Conservation (phyloP, 441 rosid species). For the Pelargonium cotyledonis region DNA sequence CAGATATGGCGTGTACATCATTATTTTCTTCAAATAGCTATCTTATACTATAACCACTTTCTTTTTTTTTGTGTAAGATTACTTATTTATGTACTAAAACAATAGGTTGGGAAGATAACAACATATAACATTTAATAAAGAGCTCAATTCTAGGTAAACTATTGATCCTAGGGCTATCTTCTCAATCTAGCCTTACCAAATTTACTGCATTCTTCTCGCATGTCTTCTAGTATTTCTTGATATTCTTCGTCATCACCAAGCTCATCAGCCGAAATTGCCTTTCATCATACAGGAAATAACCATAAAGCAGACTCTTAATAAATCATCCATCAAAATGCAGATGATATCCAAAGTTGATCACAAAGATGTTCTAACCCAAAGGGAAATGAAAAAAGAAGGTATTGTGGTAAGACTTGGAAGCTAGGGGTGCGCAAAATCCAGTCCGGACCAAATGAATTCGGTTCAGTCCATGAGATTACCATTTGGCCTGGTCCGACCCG, state of each 20-base stretch:
- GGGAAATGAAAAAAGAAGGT: slow-evolving; percentile 5
- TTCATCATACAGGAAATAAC: slow-evolving; percentile 8
- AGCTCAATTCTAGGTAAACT: neutral
- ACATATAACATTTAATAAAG: slow-evolving; percentile 2
- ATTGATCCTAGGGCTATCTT: neutral
- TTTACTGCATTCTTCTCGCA: slow-evolving; percentile 44
- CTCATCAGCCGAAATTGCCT: slow-evolving; percentile 38
- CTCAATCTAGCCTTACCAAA: slow-evolving; percentile 28
- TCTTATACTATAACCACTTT: neutral
- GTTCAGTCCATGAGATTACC: too few relatives aligned
- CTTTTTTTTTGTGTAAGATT: neutral
- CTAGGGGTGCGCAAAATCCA: neutral
- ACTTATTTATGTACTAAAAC: neutral
- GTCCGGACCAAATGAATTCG: too few relatives aligned
- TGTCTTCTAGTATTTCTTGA: slow-evolving; percentile 44
- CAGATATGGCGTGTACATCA: too few relatives aligned
- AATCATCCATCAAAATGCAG: slow-evolving; percentile 1
- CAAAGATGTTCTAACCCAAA: slow-evolving; percentile 8
- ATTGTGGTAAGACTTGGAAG: neutral
- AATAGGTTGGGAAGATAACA: neutral
- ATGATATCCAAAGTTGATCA: neutral
- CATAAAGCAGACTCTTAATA: slow-evolving; percentile 11
- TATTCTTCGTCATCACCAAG: slow-evolving; percentile 42
- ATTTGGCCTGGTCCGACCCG: too few relatives aligned
- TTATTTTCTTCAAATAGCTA: too few relatives aligned